Percentiles rank a stretch among this genome's conserved stretches.
These are phyloP conservation scores for Aspergillus mulundensis DNA, from an alignment of 495 filamentous ascomycete genomes.

Conservation along the genomic window DNA sequence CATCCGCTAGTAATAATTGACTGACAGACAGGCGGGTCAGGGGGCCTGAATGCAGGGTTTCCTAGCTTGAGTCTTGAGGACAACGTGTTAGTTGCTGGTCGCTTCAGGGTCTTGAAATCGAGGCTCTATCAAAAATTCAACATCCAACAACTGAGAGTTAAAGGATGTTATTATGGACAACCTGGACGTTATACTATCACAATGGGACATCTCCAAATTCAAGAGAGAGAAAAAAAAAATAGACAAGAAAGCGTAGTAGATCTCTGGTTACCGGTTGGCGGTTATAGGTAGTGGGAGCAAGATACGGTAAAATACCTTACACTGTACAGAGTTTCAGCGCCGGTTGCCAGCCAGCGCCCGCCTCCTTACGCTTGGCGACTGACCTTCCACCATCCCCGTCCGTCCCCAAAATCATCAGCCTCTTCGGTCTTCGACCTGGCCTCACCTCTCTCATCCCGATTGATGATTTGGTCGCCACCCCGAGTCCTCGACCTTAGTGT, in stretches of 20 bases:
- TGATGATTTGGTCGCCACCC: constrained; percentile 24
- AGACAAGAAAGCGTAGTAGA: not conserved
- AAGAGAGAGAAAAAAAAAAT: not conserved
- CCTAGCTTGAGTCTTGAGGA: not conserved
- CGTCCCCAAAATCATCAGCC: constrained; percentile 31
- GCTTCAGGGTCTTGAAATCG: not conserved
- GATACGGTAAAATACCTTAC: constrained; percentile 5
- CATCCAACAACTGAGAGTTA: too few species aligned
- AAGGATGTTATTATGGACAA: not conserved
- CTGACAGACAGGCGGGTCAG: not conserved
- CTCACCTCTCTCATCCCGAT: constrained; percentile 19
- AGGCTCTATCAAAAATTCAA: not conserved
- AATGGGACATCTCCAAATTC: too few species aligned
- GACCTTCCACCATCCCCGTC: constrained; percentile 34
- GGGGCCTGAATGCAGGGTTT: not conserved
- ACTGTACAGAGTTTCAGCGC: constrained; percentile 11
- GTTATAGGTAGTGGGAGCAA: not conserved
- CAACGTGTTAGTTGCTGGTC: constrained; percentile 3
- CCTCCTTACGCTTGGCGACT: constrained; percentile 40
- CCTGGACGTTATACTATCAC: too few species aligned
- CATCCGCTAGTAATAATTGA: not conserved
- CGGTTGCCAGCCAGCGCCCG: constrained; percentile 6
- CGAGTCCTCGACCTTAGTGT: constrained; percentile 21
- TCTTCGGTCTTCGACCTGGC: constrained; percentile 19
- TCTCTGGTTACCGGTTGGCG: not conserved